Percentiles rank a stretch among this genome's conserved stretches.
Conservation (phyloP, 1,139 yeast genomes). For the Eremothecium sinecaudum region DNA sequence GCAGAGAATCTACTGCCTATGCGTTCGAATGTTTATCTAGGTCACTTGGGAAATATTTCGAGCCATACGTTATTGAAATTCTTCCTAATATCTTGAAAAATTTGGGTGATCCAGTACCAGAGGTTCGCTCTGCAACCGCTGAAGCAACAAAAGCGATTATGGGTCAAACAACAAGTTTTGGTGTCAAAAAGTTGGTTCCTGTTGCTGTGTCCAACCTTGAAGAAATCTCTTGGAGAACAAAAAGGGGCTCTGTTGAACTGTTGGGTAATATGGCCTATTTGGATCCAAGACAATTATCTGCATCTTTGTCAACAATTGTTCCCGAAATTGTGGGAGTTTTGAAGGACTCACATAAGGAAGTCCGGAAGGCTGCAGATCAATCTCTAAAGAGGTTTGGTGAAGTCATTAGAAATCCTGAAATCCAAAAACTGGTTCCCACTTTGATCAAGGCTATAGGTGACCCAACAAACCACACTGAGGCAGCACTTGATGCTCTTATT, state of each 20-base stretch:
- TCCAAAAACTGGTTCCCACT: conserved; percentile 80
- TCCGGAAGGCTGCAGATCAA: conserved; percentile 87
- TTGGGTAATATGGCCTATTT: conserved; percentile 96
- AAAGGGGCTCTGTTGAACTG: conserved; percentile 92
- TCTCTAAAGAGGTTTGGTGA: conserved; percentile 89
- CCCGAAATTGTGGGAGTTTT: conserved; percentile 95
- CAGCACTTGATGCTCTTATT: conserved; percentile 75
- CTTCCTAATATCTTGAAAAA: conserved; percentile 72
- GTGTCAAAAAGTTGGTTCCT: conserved; percentile 86
- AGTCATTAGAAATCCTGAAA: conserved; percentile 94
- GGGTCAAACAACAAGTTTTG: conserved; percentile 86
- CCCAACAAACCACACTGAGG: conserved; percentile 82
- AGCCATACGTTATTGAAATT: conserved; percentile 87
- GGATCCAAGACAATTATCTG: conserved; percentile 87
- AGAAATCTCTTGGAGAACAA: conserved; percentile 91
- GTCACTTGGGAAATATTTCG: conserved; percentile 66
- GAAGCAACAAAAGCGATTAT: conserved; percentile 80
- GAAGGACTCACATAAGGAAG: conserved; percentile 93
- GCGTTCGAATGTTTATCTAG: conserved; percentile 79
- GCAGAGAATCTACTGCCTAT: conserved; percentile 83
- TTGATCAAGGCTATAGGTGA: conserved; percentile 91
- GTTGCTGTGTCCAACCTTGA: conserved; percentile 78
- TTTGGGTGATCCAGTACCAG: conserved; percentile 75
- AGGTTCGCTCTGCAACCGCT: conserved; percentile 84
- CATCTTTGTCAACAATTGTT: conserved; percentile 78